These are phyloP conservation scores for Ceratocystis papillata DNA, from an alignment of 2,329 filamentous ascomycete species.

Conservation along the genomic window DNA sequence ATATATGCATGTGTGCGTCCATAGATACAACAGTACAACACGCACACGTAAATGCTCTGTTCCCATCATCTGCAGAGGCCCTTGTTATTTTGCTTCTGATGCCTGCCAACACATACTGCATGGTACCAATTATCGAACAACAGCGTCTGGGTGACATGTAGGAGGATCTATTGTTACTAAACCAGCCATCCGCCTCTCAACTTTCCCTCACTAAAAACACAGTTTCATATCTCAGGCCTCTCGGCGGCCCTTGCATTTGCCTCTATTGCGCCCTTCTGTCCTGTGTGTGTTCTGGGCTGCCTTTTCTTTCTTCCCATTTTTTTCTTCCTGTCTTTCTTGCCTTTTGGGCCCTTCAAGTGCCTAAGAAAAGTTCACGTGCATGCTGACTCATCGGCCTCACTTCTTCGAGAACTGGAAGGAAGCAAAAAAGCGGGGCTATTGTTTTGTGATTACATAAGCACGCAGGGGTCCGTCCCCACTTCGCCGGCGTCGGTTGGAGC, in stretches of 20 bases:
- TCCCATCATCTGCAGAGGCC: background rate
- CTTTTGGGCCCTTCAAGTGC: no score
- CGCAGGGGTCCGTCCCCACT: no score
- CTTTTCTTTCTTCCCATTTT: background rate
- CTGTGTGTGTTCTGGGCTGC: background rate
- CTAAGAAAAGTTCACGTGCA: no score
- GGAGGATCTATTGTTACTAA: background rate
- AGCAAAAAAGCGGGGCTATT: no score
- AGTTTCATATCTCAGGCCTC: background rate
- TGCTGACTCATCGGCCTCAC: no score
- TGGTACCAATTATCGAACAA: background rate
- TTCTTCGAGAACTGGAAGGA: no score
- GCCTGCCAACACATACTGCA: constrained; percentile 13
- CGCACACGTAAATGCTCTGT: background rate
- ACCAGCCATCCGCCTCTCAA: background rate
- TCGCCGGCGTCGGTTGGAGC: no score
- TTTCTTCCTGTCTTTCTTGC: no score
- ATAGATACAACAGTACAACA: background rate
- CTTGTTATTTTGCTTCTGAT: background rate
- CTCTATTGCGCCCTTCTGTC: background rate
- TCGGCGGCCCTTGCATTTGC: background rate
- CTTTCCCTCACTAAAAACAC: no score
- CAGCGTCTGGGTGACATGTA: background rate
- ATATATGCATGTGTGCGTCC: background rate
- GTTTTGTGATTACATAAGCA: no score